Evolutionary conservation across 75 land plant species (phyloP).

Genomic region (Isoetes taiwanensis): DNA sequence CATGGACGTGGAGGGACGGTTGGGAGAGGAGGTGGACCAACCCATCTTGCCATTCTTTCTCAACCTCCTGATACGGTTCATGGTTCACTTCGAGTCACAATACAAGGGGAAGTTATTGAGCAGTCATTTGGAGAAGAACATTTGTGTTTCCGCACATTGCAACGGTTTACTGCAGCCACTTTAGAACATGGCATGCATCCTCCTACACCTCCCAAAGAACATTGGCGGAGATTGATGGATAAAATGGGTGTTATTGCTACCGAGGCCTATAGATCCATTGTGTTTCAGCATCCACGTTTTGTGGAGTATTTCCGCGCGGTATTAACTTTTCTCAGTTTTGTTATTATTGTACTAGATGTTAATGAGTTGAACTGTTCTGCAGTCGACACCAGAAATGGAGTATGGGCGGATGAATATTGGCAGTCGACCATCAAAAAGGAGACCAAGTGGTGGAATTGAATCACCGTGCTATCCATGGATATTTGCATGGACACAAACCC

Average conservation of each 20-base stretch:
- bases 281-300: conserved; percentile 18
- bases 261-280: conserved; percentile 18
- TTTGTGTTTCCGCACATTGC: conserved; percentile 10
- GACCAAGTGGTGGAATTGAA: conserved; percentile 3
- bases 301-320: conserved; percentile 1
- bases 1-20: conserved; percentile 13
- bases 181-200: conserved; percentile 27
- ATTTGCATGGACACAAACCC: conserved; percentile 2
- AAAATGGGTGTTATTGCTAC: conserved; percentile 26
- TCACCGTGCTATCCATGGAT: neutral
- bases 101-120: conserved; percentile 12
- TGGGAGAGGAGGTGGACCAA: conserved; percentile 10
- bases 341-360: neutral
- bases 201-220: conserved; percentile 16
- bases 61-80: conserved; percentile 11
- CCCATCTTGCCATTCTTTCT: conserved; percentile 12
- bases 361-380: neutral
- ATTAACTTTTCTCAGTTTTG: neutral
- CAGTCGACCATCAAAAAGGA: neutral
- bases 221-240: conserved; percentile 24
- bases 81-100: conserved; percentile 9
- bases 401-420: conserved; percentile 97
- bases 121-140: conserved; percentile 12
- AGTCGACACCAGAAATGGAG: conserved; percentile 83
- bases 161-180: conserved; percentile 17